Base-by-base conservation (phyloP, 164 flowering plant species). In the Kingdonia uniflora region DNA sequence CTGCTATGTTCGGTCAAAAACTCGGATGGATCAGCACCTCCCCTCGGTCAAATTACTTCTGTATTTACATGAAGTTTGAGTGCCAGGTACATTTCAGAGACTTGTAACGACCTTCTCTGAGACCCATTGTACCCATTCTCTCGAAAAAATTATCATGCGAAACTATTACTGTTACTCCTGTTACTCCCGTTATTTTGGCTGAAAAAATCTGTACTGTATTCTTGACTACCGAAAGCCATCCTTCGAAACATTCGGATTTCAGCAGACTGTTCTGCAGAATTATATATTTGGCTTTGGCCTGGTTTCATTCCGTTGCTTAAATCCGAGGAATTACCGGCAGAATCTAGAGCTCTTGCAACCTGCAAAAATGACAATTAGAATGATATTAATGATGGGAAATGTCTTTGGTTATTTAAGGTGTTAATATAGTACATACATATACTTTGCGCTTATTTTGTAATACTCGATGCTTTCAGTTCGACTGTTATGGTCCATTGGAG, bases 171-270 rank as follows among this genome's bases (percentile, higher is more conserved):
- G 13, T 12, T 10, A 22, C 22, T n/a, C 39, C 35, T 19, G 13
- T 39, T 13, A 14, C 42, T 29, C 17, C 26, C 42, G 23, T 12
- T 19, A 20, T 17, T 45, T 16, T 45, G 23, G 60, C 72, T 79
- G 58, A 76, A 43, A 35, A 51, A 81, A 46, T 76, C 86, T 13
- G 78, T 67, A 57, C 80, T 81, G 64, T 68, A 75, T 33, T 78
- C 75, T 60, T 80, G 82, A 67, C 74, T 74, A 24, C 91, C 88
- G 56, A 90, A 86, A 17, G 88, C 94, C 94, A 90, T 86, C 63
- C 84, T 82, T 56, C 66, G 73, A 67, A 86, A 84, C 74, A 74
- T 54, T 77, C 94, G 78, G 42, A 86, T 78, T 65, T 90, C 85
- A 22, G 69, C 84, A 39, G 94, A 90, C 55, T 79, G 84, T 61